These are phyloP conservation scores for Biancaea sappan DNA, from an alignment of 306 rosid species.

Conservation along the genomic window DNA sequence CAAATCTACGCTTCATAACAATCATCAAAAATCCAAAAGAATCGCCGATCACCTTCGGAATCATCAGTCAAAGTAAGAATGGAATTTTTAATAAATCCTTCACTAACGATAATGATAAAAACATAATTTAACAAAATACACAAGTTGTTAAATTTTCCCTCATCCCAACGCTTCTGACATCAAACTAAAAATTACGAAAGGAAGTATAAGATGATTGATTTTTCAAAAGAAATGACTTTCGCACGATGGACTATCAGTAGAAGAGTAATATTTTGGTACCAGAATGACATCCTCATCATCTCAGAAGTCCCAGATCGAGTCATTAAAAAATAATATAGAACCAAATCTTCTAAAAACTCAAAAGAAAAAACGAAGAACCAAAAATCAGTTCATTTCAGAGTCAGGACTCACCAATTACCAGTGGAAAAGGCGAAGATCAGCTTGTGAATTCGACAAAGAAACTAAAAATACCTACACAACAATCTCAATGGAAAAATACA, in stretches of 20 bases:
- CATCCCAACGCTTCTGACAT: neutral
- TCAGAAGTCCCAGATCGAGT: constrained; percentile 8
- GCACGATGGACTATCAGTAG: neutral
- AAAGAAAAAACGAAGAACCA: neutral
- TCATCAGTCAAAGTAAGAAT: neutral
- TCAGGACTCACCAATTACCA: constrained; percentile 47
- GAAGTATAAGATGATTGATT: neutral
- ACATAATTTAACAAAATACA: neutral
- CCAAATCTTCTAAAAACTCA: neutral
- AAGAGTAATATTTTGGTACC: neutral
- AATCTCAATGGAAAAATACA: constrained; percentile 20
- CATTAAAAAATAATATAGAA: neutral
- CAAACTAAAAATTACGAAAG: neutral
- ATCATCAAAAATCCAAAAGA: neutral
- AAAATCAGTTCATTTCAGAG: neutral
- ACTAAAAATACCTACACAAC: constrained; percentile 9
- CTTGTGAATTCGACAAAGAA: constrained; percentile 35
- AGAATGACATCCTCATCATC: neutral
- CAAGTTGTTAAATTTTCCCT: neutral
- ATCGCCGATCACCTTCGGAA: neutral
- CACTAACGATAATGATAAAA: neutral
- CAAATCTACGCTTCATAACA: constrained; percentile 8
- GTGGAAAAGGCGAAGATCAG: constrained; percentile 39
- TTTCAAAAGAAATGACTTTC: neutral
- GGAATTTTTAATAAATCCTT: neutral